Conservation (phyloP, 331 rosid species). For the Malus hybrid region DNA sequence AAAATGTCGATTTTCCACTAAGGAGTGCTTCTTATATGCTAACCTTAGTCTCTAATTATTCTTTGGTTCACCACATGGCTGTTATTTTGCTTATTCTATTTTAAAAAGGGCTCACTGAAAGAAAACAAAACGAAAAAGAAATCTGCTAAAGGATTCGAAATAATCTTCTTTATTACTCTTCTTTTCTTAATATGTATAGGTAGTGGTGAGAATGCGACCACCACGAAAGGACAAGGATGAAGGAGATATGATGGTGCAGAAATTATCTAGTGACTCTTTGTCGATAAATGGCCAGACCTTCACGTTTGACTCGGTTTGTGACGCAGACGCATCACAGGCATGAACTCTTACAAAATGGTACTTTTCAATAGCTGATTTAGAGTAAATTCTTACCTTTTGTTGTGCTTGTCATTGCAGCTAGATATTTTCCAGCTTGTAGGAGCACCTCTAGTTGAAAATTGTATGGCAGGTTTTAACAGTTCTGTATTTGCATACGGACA, state of each 20-base stretch:
- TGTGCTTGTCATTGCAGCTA: slow-evolving; percentile 42
- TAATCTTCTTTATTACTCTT: background rate
- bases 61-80: background rate
- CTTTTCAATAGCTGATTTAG: slow-evolving; percentile 7
- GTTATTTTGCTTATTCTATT: background rate
- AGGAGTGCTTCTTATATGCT: background rate
- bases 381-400: slow-evolving; percentile 7
- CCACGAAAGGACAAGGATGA: slow-evolving; percentile 55
- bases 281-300: slow-evolving; percentile 75
- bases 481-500: slow-evolving; percentile 98
- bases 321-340: slow-evolving; percentile 78
- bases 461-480: slow-evolving; percentile 96
- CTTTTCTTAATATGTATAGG: slow-evolving; percentile 33
- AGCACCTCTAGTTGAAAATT: slow-evolving; percentile 83
- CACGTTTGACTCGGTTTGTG: slow-evolving; percentile 90
- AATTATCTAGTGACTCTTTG: slow-evolving; percentile 57
- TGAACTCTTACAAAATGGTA: slow-evolving; percentile 15
- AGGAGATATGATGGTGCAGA: slow-evolving; percentile 70
- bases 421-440: slow-evolving; percentile 93
- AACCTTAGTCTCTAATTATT: background rate
- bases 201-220: slow-evolving; percentile 85
- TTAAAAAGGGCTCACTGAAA: background rate
- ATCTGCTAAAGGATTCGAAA: background rate
- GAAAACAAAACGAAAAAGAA: too few species aligned
- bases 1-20: background rate